These are phyloP conservation scores for Pseudocercospora macadamiae DNA, from an alignment of 2,329 filamentous ascomycete species.

Conservation along the genomic window DNA sequence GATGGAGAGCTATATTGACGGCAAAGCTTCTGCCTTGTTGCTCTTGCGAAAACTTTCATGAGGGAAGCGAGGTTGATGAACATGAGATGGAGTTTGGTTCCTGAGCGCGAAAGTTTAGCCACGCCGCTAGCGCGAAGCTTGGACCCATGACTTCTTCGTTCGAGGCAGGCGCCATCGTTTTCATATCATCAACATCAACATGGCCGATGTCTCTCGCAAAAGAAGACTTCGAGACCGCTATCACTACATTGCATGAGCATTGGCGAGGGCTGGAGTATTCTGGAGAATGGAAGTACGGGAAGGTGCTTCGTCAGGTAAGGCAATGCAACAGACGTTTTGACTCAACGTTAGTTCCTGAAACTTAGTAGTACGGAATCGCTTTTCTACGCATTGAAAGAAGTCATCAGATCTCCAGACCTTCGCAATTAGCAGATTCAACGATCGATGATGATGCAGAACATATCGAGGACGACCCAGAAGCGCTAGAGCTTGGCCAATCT, in stretches of 20 bases:
- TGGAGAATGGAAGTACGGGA: slow-evolving; percentile 2
- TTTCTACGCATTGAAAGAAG: slow-evolving; percentile 1
- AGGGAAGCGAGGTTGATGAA: no score
- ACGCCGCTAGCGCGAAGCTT: no score
- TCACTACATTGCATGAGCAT: not conserved
- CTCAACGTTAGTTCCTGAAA: not conserved
- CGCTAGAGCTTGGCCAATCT: not conserved
- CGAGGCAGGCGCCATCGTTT: no score
- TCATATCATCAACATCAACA: no score
- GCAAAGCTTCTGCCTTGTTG: no score
- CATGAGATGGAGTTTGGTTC: no score
- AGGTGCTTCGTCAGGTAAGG: slow-evolving; percentile 5
- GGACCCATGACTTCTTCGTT: no score
- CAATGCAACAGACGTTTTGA: not conserved
- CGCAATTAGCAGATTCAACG: not conserved
- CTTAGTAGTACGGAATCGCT: not conserved
- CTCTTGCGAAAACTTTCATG: no score
- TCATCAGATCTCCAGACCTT: not conserved
- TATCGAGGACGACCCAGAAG: slow-evolving; percentile 10
- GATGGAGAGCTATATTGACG: no score
- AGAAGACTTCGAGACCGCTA: not conserved
- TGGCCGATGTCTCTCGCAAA: slow-evolving; percentile 1
- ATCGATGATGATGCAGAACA: not conserved
- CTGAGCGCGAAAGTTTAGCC: no score
- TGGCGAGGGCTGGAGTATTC: slow-evolving; percentile 4